Base-by-base conservation (phyloP, 257 asterid species). In the Solanum sitiens region DNA sequence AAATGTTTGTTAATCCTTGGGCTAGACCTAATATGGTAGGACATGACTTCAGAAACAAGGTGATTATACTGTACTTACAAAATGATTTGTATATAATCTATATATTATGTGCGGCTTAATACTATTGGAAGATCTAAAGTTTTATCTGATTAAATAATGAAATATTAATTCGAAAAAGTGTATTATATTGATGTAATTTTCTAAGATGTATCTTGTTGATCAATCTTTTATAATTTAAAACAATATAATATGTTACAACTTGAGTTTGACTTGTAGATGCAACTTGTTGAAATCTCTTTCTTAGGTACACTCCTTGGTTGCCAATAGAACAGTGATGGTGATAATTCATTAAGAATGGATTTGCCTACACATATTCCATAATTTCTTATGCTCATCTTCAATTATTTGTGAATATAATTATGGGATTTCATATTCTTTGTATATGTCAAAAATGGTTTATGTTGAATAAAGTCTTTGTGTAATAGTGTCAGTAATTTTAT, bases 221-320 rank as follows among this genome's bases (percentile, higher is more conserved):
- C 70, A 82, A 30, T 82, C 85, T 82, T 33, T 27, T 82, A 12
- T 0, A 75, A 74, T 82, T 79, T 79, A 27, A 82, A 82, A 30
- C 30, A 82, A 82, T 30, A 50, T 30, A 82, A 27, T 50, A 30
- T 50, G 44, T 82, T 82, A 82, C 70, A 50, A 82, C 85, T 82
- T 82, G 85, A 82, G 68, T 82, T 82, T 82, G 67, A 82, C 70
- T 82, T 50, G 70, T 25, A 82, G 85, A 82, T 82, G 70, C 85
- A 82, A 82, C 85, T 82, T 82, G 85, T 50, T 30, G 70, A 50
- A 25, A 30, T 50, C 85, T 30, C 15, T 82, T 50, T 82, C 23
- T 50, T 32, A 30, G 85, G 30, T 50, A 80, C 18, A 18, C 30
- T 14, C 23, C 39, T 18, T 18, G 40, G 85, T 47, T 80, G 85